Percentiles rank a stretch among this genome's conserved stretches.
These are phyloP conservation scores for Camelina hispida DNA, from an alignment of 345 rosid genomes.

Conservation along the genomic window DNA sequence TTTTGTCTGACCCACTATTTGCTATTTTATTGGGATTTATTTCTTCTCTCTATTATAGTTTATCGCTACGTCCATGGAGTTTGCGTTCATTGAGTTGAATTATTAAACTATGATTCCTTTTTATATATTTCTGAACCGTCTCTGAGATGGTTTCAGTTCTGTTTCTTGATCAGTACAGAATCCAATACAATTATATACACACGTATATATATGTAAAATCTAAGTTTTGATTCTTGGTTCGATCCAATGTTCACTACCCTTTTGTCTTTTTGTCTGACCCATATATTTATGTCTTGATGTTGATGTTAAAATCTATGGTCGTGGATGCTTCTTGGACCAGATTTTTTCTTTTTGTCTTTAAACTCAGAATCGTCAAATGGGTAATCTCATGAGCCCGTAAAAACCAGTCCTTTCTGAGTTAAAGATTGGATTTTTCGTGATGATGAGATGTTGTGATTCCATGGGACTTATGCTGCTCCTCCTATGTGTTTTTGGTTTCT, in stretches of 20 bases:
- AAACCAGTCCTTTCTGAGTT: constrained; percentile 21
- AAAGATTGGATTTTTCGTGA: constrained; percentile 47
- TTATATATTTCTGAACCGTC: not conserved
- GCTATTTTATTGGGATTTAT: constrained; percentile 23
- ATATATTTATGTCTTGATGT: constrained; percentile 21
- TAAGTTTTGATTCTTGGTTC: constrained; percentile 20
- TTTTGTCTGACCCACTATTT: constrained; percentile 34
- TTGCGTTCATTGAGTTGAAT: constrained; percentile 14
- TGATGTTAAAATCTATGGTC: constrained; percentile 15
- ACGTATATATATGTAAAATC: not conserved
- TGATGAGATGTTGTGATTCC: constrained; percentile 23
- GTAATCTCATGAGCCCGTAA: constrained; percentile 19
- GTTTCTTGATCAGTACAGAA: constrained; percentile 28
- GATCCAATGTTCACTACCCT: constrained; percentile 13
- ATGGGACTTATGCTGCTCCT: constrained; percentile 41
- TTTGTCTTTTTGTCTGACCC: constrained; percentile 25
- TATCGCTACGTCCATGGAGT: constrained; percentile 24
- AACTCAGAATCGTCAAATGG: not conserved
- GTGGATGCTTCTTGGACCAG: not conserved
- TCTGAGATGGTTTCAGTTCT: constrained; percentile 34
- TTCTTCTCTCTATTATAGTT: not conserved
- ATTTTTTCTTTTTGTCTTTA: not conserved
- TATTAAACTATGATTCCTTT: not conserved
- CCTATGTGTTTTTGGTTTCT: constrained; percentile 45
- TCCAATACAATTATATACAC: constrained; percentile 15